Percentiles rank a stretch among this genome's conserved stretches.
Evolutionary conservation across 2,329 filamentous ascomycete genomes (phyloP).

Genomic region (Zymoseptoria crescenta): DNA sequence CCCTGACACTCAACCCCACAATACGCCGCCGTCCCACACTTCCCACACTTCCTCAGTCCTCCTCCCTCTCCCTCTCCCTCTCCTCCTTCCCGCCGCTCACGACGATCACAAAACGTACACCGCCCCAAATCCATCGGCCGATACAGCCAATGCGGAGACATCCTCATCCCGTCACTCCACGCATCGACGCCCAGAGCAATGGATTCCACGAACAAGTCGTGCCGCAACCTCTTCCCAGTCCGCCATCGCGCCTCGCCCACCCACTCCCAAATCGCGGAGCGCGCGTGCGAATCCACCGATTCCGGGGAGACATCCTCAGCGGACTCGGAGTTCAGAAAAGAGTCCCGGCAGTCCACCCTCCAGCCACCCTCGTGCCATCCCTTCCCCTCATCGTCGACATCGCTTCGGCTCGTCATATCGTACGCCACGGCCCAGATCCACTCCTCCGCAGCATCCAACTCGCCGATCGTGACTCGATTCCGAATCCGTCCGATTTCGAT

Average conservation of each 20-base stretch:
- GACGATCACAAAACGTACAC: constrained; percentile 16
- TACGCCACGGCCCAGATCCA: constrained; percentile 1
- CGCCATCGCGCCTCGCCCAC: constrained; percentile 3
- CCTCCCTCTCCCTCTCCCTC: background rate
- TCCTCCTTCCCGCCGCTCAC: background rate
- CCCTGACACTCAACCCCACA: constrained; percentile 14
- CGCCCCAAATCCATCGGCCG: constrained; percentile 4
- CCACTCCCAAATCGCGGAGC: background rate
- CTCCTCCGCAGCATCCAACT: constrained; percentile 8
- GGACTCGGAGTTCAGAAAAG: background rate
- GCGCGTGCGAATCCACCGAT: background rate
- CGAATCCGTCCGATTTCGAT: constrained; percentile 18
- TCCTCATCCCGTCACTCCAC: constrained; percentile 16
- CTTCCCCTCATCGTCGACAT: background rate
- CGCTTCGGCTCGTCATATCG: background rate
- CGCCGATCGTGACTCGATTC: constrained; percentile 15
- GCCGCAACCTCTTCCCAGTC: constrained; percentile 11
- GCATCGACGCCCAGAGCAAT: constrained; percentile 7
- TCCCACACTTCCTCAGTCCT: constrained; percentile 11
- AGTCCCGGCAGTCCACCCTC: background rate
- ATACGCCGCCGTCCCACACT: constrained; percentile 20
- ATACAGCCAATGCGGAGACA: constrained; percentile 20
- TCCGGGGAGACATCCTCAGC: too few relatives aligned
- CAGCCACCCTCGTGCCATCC: background rate
- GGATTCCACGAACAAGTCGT: constrained; percentile 16